A percentile compares a stretch with the other conserved stretches of the same genome.
These are phyloP conservation scores for Globisporangium iwayamae DNA, from an alignment of 352 stramenopile genomes.

Conservation along the genomic window DNA sequence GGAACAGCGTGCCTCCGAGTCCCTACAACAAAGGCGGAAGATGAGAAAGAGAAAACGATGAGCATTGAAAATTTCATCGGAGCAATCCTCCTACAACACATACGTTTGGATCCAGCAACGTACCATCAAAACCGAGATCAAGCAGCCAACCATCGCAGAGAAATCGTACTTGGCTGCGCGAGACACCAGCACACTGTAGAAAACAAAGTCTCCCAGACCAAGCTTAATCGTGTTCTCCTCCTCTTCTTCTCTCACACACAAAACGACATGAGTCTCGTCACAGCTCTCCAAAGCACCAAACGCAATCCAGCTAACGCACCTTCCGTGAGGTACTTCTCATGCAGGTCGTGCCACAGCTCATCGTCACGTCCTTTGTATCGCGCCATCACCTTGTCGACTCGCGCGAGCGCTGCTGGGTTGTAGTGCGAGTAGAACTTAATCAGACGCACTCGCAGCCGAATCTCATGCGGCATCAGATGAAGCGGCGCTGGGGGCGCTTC, in stretches of 20 bases:
- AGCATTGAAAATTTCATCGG: not conserved
- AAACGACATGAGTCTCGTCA: not conserved
- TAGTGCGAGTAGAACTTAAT: slow-evolving; percentile 65
- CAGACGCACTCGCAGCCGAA: slow-evolving; percentile 36
- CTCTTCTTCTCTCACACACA: slow-evolving; percentile 29
- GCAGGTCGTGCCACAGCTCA: slow-evolving; percentile 77
- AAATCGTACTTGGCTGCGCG: slow-evolving; percentile 96
- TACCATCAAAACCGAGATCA: slow-evolving; percentile 93
- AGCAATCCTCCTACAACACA: no score
- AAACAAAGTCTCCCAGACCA: slow-evolving; percentile 98
- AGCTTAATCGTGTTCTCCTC: slow-evolving; percentile 90
- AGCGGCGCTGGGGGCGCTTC: slow-evolving; percentile 16
- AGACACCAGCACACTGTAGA: slow-evolving; percentile 98
- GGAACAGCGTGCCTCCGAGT: slow-evolving; percentile 92
- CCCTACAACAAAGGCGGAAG: slow-evolving; percentile 35
- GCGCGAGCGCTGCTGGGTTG: slow-evolving; percentile 57
- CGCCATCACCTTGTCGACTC: slow-evolving; percentile 72
- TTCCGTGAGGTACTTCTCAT: slow-evolving; percentile 66
- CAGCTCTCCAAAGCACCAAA: not conserved
- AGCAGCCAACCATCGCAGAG: slow-evolving; percentile 91
- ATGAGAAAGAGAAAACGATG: slow-evolving; percentile 11
- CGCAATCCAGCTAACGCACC: slow-evolving; percentile 22
- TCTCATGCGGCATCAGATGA: slow-evolving; percentile 63
- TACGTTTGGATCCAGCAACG: not conserved
- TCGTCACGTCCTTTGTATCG: slow-evolving; percentile 68